Evolutionary conservation across 2,329 filamentous ascomycete species (phyloP).

Genomic region (Furcasterigmium furcatum): DNA sequence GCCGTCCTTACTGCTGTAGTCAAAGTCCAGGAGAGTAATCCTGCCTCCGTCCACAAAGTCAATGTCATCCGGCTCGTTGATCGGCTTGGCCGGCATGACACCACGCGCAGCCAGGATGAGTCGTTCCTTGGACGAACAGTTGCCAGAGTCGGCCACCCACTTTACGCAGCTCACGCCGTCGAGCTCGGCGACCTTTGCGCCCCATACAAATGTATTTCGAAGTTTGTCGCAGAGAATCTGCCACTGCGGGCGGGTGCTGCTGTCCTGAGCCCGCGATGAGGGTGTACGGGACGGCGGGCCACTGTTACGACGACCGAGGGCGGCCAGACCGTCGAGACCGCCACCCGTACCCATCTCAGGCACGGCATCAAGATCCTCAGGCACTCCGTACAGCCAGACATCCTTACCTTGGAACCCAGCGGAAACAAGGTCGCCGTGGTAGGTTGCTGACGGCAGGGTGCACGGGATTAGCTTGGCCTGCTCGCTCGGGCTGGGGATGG

Average conservation of each 20-base stretch:
- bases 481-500: constrained; percentile 47
- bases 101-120: constrained; percentile 73
- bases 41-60: constrained; percentile 78
- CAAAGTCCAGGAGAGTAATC: constrained; percentile 71
- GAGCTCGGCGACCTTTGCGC: constrained; percentile 62
- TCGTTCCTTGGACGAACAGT: constrained; percentile 46
- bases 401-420: constrained; percentile 70
- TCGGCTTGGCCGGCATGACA: constrained; percentile 53
- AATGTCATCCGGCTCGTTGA: constrained; percentile 67
- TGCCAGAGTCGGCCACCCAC: constrained; percentile 62
- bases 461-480: constrained; percentile 62
- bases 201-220: constrained; percentile 68
- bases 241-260: constrained; percentile 53
- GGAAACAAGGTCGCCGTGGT: constrained; percentile 67
- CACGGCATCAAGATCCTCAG: constrained; percentile 65
- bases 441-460: constrained; percentile 67
- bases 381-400: constrained; percentile 77
- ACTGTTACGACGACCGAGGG: constrained; percentile 33
- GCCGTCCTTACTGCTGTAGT: constrained; percentile 57
- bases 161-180: constrained; percentile 65
- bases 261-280: constrained; percentile 30
- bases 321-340: constrained; percentile 20
- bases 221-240: constrained; percentile 65
- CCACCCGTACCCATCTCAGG: constrained; percentile 34
- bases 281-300: constrained; percentile 36